These are phyloP conservation scores for Diaporthe australafricana DNA, from an alignment of 2,329 filamentous ascomycete genomes.

Conservation along the genomic window DNA sequence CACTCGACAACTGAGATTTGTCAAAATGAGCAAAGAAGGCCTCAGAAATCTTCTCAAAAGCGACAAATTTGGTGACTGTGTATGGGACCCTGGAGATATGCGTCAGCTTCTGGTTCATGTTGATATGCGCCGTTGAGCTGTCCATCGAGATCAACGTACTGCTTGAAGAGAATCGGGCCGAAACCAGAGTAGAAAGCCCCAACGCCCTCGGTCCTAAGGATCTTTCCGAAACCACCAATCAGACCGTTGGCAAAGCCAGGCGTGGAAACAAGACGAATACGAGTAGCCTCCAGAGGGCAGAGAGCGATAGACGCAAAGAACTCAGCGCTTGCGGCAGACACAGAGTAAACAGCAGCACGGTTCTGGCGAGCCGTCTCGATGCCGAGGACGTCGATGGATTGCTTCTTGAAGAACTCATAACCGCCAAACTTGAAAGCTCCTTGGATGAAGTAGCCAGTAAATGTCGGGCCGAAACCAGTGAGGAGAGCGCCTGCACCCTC, in stretches of 20 bases:
- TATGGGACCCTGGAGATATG: constrained; percentile 40
- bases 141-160: constrained; percentile 61
- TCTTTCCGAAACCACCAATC: constrained; percentile 83
- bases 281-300: constrained; percentile 91
- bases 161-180: constrained; percentile 86
- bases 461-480: constrained; percentile 87
- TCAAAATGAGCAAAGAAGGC: constrained; percentile 39
- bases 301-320: constrained; percentile 84
- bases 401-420: constrained; percentile 97
- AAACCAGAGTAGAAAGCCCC: constrained; percentile 93
- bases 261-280: constrained; percentile 92
- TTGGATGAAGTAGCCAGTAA: constrained; percentile 93
- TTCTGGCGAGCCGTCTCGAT: constrained; percentile 82
- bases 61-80: constrained; percentile 42
- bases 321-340: constrained; percentile 73
- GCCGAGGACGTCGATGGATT: constrained; percentile 83
- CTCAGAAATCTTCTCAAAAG: constrained; percentile 42
- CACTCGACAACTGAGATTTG: constrained; percentile 43
- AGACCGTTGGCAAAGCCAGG: constrained; percentile 87
- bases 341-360: constrained; percentile 85
- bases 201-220: constrained; percentile 83
- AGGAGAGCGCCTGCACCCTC: constrained; percentile 89
- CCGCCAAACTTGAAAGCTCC: constrained; percentile 94
- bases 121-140: not conserved
- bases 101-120: not conserved